Conservation (phyloP, 805 yeast species). For the Ogataea chonburiensis region DNA sequence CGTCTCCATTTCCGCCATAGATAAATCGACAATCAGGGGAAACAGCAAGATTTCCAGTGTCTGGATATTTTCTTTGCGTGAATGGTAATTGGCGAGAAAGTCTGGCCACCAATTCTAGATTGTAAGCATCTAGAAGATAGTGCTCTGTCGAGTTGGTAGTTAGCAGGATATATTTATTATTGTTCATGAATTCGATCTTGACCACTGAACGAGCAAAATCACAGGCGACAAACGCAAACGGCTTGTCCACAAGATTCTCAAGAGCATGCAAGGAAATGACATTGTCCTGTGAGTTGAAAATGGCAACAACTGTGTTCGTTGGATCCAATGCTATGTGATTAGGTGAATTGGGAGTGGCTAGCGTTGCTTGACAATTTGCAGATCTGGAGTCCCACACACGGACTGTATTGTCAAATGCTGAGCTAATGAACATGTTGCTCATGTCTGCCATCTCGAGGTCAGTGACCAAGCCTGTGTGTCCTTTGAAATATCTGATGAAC, state of each 20-base stretch:
- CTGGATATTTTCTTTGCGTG: slow-evolving; percentile 34
- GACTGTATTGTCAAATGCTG: slow-evolving; percentile 76
- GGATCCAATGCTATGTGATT: slow-evolving; percentile 72
- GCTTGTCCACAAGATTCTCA: slow-evolving; percentile 56
- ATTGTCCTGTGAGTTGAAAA: slow-evolving; percentile 45
- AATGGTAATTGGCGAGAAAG: slow-evolving; percentile 50
- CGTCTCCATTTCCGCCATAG: slow-evolving; percentile 58
- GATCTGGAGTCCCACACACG: slow-evolving; percentile 85
- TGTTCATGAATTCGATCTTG: slow-evolving; percentile 44
- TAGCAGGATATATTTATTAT: slow-evolving; percentile 41
- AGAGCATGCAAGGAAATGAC: slow-evolving; percentile 61
- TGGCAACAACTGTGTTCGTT: slow-evolving; percentile 76
- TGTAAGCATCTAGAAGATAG: slow-evolving; percentile 21
- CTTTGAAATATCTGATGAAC: slow-evolving; percentile 81
- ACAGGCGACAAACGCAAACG: slow-evolving; percentile 46
- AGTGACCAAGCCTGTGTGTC: slow-evolving; percentile 78
- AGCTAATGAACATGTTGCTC: slow-evolving; percentile 59
- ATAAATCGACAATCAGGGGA: slow-evolving; percentile 68
- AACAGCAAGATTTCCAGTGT: slow-evolving; percentile 56
- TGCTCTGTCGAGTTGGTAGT: slow-evolving; percentile 23
- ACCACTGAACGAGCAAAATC: slow-evolving; percentile 23
- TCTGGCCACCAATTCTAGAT: slow-evolving; percentile 24
- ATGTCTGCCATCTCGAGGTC: slow-evolving; percentile 72
- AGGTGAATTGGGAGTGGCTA: slow-evolving; percentile 45
- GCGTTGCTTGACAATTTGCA: slow-evolving; percentile 60